A percentile compares a stretch with the other conserved stretches of the same genome.
These are phyloP conservation scores for Carex parvula DNA, from an alignment of 176 grass and related monocot species.

Conservation along the genomic window DNA sequence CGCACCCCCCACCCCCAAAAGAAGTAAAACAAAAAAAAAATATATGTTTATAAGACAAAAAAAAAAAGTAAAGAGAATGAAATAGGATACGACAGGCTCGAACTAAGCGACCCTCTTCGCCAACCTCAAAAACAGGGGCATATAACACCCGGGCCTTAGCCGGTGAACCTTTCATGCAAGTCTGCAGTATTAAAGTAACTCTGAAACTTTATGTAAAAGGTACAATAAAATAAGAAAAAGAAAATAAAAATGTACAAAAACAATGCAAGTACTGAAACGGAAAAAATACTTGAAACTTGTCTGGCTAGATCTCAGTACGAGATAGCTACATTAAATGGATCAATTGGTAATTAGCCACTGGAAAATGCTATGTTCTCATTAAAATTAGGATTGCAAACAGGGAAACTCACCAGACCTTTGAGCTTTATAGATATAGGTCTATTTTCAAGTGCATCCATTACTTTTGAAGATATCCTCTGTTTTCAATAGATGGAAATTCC, in stretches of 20 bases:
- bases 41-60: background rate
- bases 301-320: background rate
- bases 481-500: constrained; percentile 17
- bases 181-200: constrained; percentile 37
- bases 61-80: background rate
- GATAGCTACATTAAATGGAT: background rate
- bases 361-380: background rate
- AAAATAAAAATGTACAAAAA: constrained; percentile 3
- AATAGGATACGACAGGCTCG: constrained; percentile 88
- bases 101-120: constrained; percentile 56
- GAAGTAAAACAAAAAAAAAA: background rate
- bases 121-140: constrained; percentile 83
- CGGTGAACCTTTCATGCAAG: constrained; percentile 86
- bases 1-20: background rate
- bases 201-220: constrained; percentile 3
- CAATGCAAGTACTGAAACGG: background rate
- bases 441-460: constrained; percentile 77
- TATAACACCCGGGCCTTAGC: constrained; percentile 72
- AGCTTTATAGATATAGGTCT: constrained; percentile 72
- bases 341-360: background rate
- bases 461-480: constrained; percentile 72
- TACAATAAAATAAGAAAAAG: background rate
- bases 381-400: background rate
- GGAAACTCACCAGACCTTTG: constrained; percentile 61
- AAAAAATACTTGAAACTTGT: background rate